Evolutionary conservation across 108 stramenopile genomes (phyloP).

Genomic region (Discostella stelligeroides): DNA sequence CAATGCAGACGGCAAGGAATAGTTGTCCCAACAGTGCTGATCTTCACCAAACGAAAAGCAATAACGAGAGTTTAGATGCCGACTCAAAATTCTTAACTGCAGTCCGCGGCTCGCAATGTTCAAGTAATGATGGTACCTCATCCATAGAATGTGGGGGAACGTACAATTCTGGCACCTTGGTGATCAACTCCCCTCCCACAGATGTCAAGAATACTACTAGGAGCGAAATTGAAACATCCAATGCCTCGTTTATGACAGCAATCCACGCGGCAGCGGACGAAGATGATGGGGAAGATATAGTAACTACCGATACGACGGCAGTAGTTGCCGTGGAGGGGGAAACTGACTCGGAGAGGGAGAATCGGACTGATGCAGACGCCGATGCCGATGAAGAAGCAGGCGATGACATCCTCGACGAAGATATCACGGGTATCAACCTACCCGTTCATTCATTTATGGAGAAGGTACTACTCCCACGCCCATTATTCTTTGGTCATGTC

Average conservation of each 20-base stretch:
- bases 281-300: not conserved
- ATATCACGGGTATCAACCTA: conserved; percentile 30
- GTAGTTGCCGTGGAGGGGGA: conserved; percentile 13
- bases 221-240: conserved; percentile 7
- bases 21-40: no score
- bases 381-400: conserved; percentile 29
- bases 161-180: conserved; percentile 33
- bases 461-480: conserved; percentile 71
- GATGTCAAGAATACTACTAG: not conserved
- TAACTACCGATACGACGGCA: not conserved
- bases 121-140: not conserved
- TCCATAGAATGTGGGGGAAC: conserved; percentile 10
- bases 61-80: conserved; percentile 5
- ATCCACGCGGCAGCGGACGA: conserved; percentile 38
- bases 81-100: conserved; percentile 43
- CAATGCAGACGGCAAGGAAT: not conserved
- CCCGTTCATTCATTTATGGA: conserved; percentile 64
- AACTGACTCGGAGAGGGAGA: conserved; percentile 1
- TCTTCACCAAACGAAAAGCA: not conserved
- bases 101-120: conserved; percentile 16
- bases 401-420: conserved; percentile 26
- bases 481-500: conserved; percentile 81
- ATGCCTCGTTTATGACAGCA: conserved; percentile 41
- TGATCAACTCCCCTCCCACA: conserved; percentile 9
- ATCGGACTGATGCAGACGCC: conserved; percentile 5